Evolutionary conservation across 1,284 basidiomycete species (phyloP).

Genomic region (Singerocomus inundabilis): DNA sequence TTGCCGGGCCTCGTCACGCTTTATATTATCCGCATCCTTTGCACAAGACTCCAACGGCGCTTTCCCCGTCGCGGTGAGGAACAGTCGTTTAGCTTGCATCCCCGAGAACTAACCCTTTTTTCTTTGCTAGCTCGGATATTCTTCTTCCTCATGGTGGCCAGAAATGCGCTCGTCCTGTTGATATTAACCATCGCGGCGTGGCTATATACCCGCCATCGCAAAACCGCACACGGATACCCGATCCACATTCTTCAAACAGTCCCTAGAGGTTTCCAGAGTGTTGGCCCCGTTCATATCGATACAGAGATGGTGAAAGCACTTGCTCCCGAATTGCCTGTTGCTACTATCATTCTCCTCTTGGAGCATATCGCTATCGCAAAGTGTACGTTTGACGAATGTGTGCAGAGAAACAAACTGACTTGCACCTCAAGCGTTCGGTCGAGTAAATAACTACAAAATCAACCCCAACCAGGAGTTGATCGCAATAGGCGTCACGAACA

Average conservation of each 20-base stretch:
- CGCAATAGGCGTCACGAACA: conserved; percentile 96
- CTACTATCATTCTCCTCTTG: conserved; percentile 91
- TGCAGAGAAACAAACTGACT: conserved; percentile 10
- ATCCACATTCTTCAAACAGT: conserved; percentile 87
- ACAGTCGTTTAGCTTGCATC: not conserved
- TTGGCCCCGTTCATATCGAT: conserved; percentile 73
- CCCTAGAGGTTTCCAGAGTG: conserved; percentile 78
- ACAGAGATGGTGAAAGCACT: conserved; percentile 65
- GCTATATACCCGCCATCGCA: conserved; percentile 72
- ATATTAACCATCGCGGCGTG: conserved; percentile 84
- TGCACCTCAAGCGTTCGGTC: conserved; percentile 75
- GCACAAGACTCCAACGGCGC: conserved; percentile 56
- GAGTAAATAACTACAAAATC: conserved; percentile 96
- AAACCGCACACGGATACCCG: conserved; percentile 62
- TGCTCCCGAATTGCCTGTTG: conserved; percentile 80
- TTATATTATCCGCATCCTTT: conserved; percentile 72
- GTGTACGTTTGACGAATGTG: conserved; percentile 43
- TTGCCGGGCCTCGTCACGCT: conserved; percentile 73
- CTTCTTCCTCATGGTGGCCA: conserved; percentile 84
- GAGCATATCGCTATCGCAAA: conserved; percentile 98
- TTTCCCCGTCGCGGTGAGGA: conserved; percentile 66
- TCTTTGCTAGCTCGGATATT: conserved; percentile 62
- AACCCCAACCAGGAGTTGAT: conserved; percentile 97
- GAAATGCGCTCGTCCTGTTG: conserved; percentile 87
- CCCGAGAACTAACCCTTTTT: not conserved